Evolutionary conservation across 2,329 filamentous ascomycete species (phyloP), one percentile per base, ranked within the genome.

Genomic region (Colletotrichum acutatum): DNA sequence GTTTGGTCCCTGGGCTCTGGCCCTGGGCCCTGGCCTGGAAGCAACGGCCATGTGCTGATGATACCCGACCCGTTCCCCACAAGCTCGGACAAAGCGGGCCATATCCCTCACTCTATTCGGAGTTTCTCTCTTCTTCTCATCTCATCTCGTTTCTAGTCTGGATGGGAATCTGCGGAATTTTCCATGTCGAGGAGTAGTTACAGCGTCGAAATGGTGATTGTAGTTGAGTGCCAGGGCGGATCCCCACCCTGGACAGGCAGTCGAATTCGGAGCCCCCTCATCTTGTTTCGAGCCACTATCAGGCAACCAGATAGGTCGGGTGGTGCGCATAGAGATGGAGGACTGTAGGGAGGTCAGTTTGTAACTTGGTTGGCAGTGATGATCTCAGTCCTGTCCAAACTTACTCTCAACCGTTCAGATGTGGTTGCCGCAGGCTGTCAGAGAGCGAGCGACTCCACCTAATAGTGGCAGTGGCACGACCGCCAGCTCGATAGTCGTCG

Each of bases 11-110:
- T 42, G 37, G 30, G 37, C 37, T 42, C 68, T 63, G 34, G 62
- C 58, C 68, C 22, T 53, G 68, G 46, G 57, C 37, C 64, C 26
- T 53, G 68, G 46, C 63, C 34, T 26, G 57, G 52, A 68, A 61
- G 68, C 49, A 71, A 57, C 49, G 63, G 32, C 64, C 42, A 14
- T 68, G 58, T 53, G 69, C 64, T 62, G 66, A 49, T 59, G 30
- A 37, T 28, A 72, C 53, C 65, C 56, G 62, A 30, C 54, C n/a
- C 30, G 22, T 54, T n/a, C 54, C 54, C 54, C 42, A 49, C 42
- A 49, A 49, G 42, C 19, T 49, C 42, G 42, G 42, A 49, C 42
- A 49, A 49, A n/a, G 42, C 42, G 42, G 42, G 42, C 42, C 42
- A 9, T 11, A 22, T 49, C 4, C 42, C 19, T 49, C 42, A 49